These are phyloP conservation scores for Straminergon stramineum DNA, from an alignment of 225 moss, liverwort and hornwort genomes.

Conservation along the genomic window DNA sequence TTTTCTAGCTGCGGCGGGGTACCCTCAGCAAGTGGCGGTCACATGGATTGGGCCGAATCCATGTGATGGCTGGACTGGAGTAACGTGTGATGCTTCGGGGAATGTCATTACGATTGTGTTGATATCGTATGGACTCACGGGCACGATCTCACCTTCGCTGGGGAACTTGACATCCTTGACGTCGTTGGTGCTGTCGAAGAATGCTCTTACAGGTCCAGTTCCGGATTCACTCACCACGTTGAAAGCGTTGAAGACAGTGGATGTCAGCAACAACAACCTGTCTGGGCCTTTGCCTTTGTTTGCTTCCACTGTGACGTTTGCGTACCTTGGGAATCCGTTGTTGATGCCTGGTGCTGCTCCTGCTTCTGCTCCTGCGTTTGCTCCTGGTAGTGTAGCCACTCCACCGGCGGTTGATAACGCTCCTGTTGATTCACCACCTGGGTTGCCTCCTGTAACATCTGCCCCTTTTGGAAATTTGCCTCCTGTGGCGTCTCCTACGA, in stretches of 20 bases:
- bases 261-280: constrained; percentile 24
- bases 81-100: constrained; percentile 4
- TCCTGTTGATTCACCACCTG: background rate
- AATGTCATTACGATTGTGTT: constrained; percentile 3
- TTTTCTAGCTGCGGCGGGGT: constrained; percentile 17
- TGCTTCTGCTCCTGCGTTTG: background rate
- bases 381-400: background rate
- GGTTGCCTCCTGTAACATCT: background rate
- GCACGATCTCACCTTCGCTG: constrained; percentile 17
- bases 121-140: constrained; percentile 2
- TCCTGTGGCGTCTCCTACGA: background rate
- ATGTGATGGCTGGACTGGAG: constrained; percentile 15
- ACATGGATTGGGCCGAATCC: constrained; percentile 25
- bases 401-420: background rate
- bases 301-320: constrained; percentile 1
- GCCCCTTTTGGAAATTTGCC: background rate
- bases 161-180: constrained; percentile 10
- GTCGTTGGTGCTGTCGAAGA: constrained; percentile 3
- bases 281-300: constrained; percentile 15
- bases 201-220: constrained; percentile 5
- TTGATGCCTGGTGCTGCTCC: background rate
- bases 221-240: constrained; percentile 6
- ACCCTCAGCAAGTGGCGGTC: constrained; percentile 10
- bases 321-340: constrained; percentile 9
- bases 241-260: background rate